These are phyloP conservation scores for Trichopus zeylanicus DNA, from an alignment of 116 monocot species.

Conservation along the genomic window DNA sequence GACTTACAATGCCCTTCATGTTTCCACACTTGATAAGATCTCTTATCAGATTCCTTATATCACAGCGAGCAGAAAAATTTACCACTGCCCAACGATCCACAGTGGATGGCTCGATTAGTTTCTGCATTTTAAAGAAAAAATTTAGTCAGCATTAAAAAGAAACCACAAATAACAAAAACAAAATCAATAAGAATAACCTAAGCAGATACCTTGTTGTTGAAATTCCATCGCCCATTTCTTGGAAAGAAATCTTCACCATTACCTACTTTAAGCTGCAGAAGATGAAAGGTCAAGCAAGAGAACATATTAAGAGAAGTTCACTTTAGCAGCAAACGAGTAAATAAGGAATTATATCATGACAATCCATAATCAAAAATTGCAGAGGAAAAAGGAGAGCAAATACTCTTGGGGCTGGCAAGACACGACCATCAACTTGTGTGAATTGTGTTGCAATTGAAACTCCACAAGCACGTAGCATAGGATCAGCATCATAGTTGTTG, in stretches of 20 bases:
- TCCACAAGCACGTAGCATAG: conserved; percentile 56
- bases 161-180: not conserved
- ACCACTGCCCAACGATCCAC: conserved; percentile 75
- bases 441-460: conserved; percentile 45
- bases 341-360: not conserved
- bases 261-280: conserved; percentile 50
- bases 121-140: conserved; percentile 20
- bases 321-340: not conserved
- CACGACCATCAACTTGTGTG: conserved; percentile 67
- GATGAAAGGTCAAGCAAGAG: no score
- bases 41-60: conserved; percentile 28
- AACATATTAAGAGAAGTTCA: no score
- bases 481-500: conserved; percentile 65
- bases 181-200: not conserved
- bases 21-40: conserved; percentile 60
- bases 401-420: conserved; percentile 66
- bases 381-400: not conserved
- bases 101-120: conserved; percentile 23
- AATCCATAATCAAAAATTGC: not conserved
- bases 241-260: conserved; percentile 64
- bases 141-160: not conserved
- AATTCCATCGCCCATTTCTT: conserved; percentile 86
- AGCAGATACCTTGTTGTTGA: conserved; percentile 74
- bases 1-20: conserved; percentile 74
- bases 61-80: conserved; percentile 81